A percentile compares a stretch with the other conserved stretches of the same genome.
Evolutionary conservation across 306 rosid genomes (phyloP).

Genomic region (Rosa rugosa): DNA sequence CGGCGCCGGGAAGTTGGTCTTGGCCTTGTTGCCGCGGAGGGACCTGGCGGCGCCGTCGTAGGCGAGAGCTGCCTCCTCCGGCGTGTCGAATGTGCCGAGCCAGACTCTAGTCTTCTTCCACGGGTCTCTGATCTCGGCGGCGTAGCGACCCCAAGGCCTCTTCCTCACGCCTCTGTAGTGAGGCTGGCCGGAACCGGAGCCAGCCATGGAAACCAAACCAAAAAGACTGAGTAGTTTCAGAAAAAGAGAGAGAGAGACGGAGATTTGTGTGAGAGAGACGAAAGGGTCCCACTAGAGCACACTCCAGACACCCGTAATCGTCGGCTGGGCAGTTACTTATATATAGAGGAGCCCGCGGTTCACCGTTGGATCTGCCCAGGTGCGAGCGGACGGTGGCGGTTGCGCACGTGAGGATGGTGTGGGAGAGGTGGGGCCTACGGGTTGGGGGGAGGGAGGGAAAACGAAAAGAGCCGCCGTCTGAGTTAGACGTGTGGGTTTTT

Average conservation of each 20-base stretch:
- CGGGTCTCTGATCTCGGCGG: constrained; percentile 93
- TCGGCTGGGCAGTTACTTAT: constrained; percentile 71
- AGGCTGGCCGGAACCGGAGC: constrained; percentile 58
- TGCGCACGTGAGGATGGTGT: constrained; percentile 8
- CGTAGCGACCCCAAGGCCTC: constrained; percentile 99
- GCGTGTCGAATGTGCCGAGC: constrained; percentile 95
- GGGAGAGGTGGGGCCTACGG: constrained; percentile 18
- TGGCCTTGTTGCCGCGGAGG: constrained; percentile 88
- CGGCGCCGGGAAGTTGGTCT: constrained; percentile 74
- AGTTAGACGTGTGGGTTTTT: constrained; percentile 56
- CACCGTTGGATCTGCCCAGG: constrained; percentile 38
- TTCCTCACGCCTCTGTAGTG: constrained; percentile 85
- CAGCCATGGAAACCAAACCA: constrained; percentile 33
- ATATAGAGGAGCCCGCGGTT: not conserved
- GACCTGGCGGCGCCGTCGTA: constrained; percentile 98
- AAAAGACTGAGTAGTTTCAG: not conserved
- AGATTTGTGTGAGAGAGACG: not conserved
- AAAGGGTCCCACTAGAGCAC: constrained; percentile 54
- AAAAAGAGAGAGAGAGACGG: not conserved
- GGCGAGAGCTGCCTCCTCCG: constrained; percentile 91
- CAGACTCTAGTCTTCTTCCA: constrained; percentile 98
- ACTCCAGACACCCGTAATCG: constrained; percentile 64
- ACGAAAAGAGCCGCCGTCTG: constrained; percentile 70
- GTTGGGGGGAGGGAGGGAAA: not conserved
- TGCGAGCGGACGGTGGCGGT: constrained; percentile 27